A percentile compares a stretch with the other conserved stretches of the same genome.
phyloP scores from a whole-genome alignment of 2,329 filamentous ascomycete genomes.

The Neopestalotiopsis sp. region DNA sequence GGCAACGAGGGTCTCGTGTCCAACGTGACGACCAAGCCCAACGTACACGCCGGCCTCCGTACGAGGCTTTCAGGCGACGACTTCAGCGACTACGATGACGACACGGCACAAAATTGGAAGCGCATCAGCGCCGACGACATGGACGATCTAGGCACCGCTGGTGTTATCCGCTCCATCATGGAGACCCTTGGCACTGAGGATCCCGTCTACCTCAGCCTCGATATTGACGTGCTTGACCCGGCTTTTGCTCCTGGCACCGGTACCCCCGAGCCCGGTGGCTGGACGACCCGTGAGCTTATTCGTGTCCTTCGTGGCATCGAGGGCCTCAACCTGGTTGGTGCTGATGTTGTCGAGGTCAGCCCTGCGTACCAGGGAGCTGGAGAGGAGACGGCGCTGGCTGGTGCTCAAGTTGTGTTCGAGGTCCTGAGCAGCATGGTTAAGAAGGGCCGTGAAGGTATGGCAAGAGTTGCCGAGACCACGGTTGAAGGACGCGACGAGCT shows the following conservation, averaged over 20 bases:
- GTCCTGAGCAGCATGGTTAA: constrained; percentile 79
- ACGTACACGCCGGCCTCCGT: constrained; percentile 82
- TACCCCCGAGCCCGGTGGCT: constrained; percentile 88
- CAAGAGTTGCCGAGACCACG: constrained; percentile 20
- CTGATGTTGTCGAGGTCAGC: constrained; percentile 88
- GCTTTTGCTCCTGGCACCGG: constrained; percentile 75
- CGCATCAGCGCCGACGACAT: constrained; percentile 86
- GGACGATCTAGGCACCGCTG: constrained; percentile 77
- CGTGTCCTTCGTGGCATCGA: constrained; percentile 83
- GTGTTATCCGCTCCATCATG: constrained; percentile 74
- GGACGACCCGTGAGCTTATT: constrained; percentile 89
- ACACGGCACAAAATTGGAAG: constrained; percentile 77
- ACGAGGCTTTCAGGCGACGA: constrained; percentile 73
- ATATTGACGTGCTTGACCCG: constrained; percentile 79
- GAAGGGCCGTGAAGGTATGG: constrained; percentile 45
- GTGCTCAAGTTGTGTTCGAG: constrained; percentile 84
- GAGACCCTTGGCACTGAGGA: constrained; percentile 72
- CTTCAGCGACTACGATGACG: constrained; percentile 69
- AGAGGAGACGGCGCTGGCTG: constrained; percentile 83
- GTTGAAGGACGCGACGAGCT: constrained; percentile 25
- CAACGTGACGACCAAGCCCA: constrained; percentile 71
- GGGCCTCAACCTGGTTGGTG: constrained; percentile 82
- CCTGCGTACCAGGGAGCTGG: constrained; percentile 82
- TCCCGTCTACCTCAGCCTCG: constrained; percentile 80
- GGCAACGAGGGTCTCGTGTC: constrained; percentile 79